Evolutionary conservation across 2,329 filamentous ascomycete genomes (phyloP).

Genomic region (Aspergillus tanneri): DNA sequence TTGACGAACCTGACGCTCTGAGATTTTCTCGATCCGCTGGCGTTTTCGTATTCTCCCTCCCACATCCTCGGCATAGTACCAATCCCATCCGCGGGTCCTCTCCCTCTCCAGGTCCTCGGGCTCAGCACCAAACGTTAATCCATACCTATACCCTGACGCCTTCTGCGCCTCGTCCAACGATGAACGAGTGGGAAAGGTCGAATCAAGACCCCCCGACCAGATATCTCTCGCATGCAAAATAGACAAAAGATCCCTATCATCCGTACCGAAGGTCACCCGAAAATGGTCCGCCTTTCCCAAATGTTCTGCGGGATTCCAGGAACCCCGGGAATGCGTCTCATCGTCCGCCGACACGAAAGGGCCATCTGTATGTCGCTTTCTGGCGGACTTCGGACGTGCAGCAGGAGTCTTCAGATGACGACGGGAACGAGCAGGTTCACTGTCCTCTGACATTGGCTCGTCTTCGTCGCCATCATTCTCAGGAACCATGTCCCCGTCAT

Average conservation of each 20-base stretch:
- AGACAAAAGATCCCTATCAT: slow-evolving; percentile 50
- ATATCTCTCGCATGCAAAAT: slow-evolving; percentile 50
- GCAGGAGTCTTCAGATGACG: slow-evolving; percentile 10
- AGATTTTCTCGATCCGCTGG: slow-evolving; percentile 42
- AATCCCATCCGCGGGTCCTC: slow-evolving; percentile 50
- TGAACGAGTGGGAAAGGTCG: slow-evolving; percentile 51
- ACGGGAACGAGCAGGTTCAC: slow-evolving; percentile 3
- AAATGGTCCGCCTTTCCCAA: slow-evolving; percentile 47
- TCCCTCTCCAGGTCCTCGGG: slow-evolving; percentile 46
- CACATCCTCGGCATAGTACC: slow-evolving; percentile 51
- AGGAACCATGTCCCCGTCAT: slow-evolving; percentile 10
- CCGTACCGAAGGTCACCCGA: slow-evolving; percentile 53
- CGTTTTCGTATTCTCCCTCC: slow-evolving; percentile 42
- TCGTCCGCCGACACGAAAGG: slow-evolving; percentile 18
- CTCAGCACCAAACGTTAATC: slow-evolving; percentile 44
- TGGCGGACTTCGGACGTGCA: slow-evolving; percentile 8
- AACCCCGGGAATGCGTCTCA: slow-evolving; percentile 39
- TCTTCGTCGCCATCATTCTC: slow-evolving; percentile 16
- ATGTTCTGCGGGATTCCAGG: slow-evolving; percentile 36
- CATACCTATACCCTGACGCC: slow-evolving; percentile 40
- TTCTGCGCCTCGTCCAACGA: slow-evolving; percentile 32
- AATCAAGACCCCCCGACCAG: slow-evolving; percentile 50
- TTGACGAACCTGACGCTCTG: slow-evolving; percentile 35
- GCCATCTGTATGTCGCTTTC: slow-evolving; percentile 22
- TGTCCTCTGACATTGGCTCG: slow-evolving; percentile 6